These are phyloP conservation scores for Oldenlandia corymbosa DNA, from an alignment of 257 asterid genomes.

Conservation along the genomic window DNA sequence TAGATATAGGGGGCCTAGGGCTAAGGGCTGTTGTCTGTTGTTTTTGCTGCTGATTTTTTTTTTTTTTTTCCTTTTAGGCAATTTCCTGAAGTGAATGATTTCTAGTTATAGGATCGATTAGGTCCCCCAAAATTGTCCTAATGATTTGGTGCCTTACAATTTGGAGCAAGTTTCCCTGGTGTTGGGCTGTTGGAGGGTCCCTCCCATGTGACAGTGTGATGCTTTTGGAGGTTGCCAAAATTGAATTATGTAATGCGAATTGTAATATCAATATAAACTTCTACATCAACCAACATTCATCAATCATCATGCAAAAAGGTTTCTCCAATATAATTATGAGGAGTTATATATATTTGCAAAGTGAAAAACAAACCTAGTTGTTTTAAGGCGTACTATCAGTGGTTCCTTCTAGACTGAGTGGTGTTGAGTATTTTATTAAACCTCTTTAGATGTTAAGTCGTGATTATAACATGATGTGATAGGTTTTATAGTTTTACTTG, in stretches of 20 bases:
- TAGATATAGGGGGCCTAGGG: too few relatives aligned
- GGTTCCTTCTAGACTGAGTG: too few relatives aligned
- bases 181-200: not conserved
- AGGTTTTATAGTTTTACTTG: too few relatives aligned
- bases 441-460: too few relatives aligned
- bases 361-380: too few relatives aligned
- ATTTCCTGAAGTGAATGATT: not conserved
- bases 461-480: too few relatives aligned
- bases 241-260: too few relatives aligned
- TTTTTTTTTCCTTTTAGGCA: not conserved
- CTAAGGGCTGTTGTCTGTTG: not conserved
- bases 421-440: too few relatives aligned
- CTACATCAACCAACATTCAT: too few relatives aligned
- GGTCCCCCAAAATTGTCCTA: conserved; percentile 1
- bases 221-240: not conserved
- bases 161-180: not conserved
- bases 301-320: not conserved
- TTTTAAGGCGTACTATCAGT: too few relatives aligned
- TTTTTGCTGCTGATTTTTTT: not conserved
- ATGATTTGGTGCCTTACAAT: conserved; percentile 6
- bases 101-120: not conserved
- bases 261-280: not conserved
- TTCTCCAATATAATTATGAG: too few relatives aligned
- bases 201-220: conserved; percentile 9
- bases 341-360: too few relatives aligned